Conservation (phyloP, 805 yeast genomes). For the Nakazawaea pomicola region DNA sequence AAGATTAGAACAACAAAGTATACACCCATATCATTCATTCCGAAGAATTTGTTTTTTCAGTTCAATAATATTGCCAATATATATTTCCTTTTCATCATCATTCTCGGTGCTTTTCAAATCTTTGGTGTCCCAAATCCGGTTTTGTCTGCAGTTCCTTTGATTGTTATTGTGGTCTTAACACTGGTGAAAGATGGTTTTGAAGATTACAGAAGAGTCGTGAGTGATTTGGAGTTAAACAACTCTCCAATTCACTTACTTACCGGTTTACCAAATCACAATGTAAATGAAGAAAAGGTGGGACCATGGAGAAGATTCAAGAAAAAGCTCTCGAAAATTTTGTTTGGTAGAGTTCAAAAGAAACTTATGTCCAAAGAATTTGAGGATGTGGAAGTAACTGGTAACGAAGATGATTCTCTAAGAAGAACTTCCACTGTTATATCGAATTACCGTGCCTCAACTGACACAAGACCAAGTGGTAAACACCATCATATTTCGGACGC, state of each 20-base stretch:
- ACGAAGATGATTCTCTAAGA: conserved; percentile 16
- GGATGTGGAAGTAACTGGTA: conserved; percentile 13
- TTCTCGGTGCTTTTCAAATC: conserved; percentile 72
- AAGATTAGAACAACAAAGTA: conserved; percentile 94
- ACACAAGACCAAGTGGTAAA: not conserved
- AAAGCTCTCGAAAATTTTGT: conserved; percentile 12
- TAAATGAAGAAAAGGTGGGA: conserved; percentile 62
- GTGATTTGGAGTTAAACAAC: conserved; percentile 74
- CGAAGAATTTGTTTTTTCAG: conserved; percentile 76
- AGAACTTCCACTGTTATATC: conserved; percentile 20
- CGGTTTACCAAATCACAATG: conserved; percentile 54
- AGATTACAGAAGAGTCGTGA: conserved; percentile 68
- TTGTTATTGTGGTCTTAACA: conserved; percentile 70
- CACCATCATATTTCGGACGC: not conserved
- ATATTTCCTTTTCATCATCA: conserved; percentile 74
- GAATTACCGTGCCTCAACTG: not conserved
- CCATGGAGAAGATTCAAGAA: conserved; percentile 70
- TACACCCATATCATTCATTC: conserved; percentile 84
- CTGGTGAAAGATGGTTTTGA: conserved; percentile 79
- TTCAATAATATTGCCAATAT: conserved; percentile 87
- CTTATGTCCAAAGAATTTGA: conserved; percentile 3
- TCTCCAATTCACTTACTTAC: conserved; percentile 61
- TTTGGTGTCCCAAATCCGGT: conserved; percentile 83
- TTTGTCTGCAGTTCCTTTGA: conserved; percentile 69
- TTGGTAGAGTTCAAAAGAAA: conserved; percentile 1